Conservation (phyloP, 306 rosid genomes). For the Corylus avellana region DNA sequence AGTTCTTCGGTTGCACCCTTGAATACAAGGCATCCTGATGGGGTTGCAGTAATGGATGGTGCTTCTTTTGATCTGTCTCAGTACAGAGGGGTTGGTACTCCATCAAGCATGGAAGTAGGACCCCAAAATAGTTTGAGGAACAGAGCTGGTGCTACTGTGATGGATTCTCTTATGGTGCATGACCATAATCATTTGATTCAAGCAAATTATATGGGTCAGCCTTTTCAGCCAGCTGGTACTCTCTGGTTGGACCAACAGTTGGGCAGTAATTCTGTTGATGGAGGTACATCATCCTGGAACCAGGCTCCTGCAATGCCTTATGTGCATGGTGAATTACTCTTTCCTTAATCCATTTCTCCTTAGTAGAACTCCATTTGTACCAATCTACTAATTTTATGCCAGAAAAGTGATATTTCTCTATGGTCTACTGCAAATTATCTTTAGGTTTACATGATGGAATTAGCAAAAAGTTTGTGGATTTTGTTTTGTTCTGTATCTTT, state of each 20-base stretch:
- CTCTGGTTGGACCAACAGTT: constrained; percentile 82
- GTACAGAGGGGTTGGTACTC: constrained; percentile 41
- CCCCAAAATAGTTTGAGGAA: constrained; percentile 54
- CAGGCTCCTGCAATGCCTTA: constrained; percentile 60
- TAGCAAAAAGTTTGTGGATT: background rate
- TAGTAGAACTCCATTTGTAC: constrained; percentile 7
- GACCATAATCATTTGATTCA: constrained; percentile 65
- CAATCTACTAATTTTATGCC: background rate
- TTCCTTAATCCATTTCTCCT: constrained; percentile 15
- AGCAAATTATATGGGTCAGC: constrained; percentile 75
- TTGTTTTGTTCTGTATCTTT: background rate
- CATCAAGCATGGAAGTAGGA: constrained; percentile 60
- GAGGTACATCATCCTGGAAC: constrained; percentile 68
- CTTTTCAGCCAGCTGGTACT: constrained; percentile 66
- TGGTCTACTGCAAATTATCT: background rate
- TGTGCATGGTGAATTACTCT: constrained; percentile 50
- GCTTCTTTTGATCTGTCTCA: constrained; percentile 52
- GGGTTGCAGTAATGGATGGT: constrained; percentile 62
- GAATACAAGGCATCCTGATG: constrained; percentile 61
- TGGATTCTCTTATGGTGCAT: constrained; percentile 54
- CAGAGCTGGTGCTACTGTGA: constrained; percentile 45
- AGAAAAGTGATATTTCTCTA: background rate
- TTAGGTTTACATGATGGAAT: background rate
- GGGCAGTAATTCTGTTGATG: constrained; percentile 51
- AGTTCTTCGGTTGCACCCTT: constrained; percentile 62